Percentiles rank a stretch among this genome's conserved stretches.
Evolutionary conservation across 495 filamentous ascomycete genomes (phyloP).

Genomic region (Daldinia concentrica): DNA sequence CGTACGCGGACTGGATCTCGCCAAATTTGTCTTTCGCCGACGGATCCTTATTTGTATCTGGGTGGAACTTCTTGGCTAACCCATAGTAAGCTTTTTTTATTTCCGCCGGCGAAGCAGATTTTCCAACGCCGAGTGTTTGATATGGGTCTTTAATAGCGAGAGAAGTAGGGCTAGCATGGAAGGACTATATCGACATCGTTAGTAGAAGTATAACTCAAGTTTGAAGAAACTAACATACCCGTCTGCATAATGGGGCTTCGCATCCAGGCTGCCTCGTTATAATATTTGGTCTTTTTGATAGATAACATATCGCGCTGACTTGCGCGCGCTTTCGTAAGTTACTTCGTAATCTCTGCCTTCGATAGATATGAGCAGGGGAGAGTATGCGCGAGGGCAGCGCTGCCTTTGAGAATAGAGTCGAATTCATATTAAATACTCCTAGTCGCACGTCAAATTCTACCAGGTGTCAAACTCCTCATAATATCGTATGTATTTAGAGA

Average conservation of each 20-base stretch:
- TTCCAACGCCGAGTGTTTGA: conserved; percentile 81
- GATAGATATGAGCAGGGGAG: conserved; percentile 58
- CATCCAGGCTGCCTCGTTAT: conserved; percentile 5
- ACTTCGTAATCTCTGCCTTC: conserved; percentile 52
- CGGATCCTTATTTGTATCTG: conserved; percentile 95
- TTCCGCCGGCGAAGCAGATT: conserved; percentile 79
- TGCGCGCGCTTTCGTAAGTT: conserved; percentile 46
- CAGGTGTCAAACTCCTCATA: conserved; percentile 19
- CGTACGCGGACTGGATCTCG: conserved; percentile 91
- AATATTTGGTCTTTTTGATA: conserved; percentile 24
- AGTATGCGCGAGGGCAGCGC: conserved; percentile 59
- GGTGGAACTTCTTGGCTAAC: conserved; percentile 97
- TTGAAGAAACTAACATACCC: conserved; percentile 37
- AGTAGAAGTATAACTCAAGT: conserved; percentile 6
- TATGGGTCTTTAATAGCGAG: conserved; percentile 82
- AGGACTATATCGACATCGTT: conserved; percentile 61
- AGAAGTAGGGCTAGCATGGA: conserved; percentile 74
- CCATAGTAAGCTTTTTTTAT: conserved; percentile 99
- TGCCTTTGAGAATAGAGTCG: conserved; percentile 61
- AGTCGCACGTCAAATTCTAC: conserved; percentile 10
- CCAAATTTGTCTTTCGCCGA: conserved; percentile 91
- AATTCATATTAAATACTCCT: conserved; percentile 56
- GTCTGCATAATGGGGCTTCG: conserved; percentile 20
- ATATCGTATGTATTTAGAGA: conserved; percentile 7
- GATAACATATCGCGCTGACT: conserved; percentile 41